A percentile compares a stretch with the other conserved stretches of the same genome.
Evolutionary conservation across 2,329 filamentous ascomycete genomes (phyloP).

Genomic region (Trichoderma sp.): DNA sequence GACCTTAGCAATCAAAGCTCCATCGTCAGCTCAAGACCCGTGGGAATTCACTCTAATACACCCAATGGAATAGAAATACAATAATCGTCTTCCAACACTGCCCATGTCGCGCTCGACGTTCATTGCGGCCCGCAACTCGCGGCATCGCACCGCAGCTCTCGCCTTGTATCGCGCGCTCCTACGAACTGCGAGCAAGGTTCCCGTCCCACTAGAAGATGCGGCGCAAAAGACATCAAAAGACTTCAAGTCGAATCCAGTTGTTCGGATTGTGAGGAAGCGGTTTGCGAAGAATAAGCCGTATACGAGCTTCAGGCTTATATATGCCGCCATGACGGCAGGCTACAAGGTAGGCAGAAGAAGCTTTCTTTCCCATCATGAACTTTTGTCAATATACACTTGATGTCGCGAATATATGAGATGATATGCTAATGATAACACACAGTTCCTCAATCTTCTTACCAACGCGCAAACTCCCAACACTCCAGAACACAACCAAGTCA

Average conservation of each 20-base stretch:
- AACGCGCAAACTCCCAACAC: conserved; percentile 42
- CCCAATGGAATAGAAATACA: not conserved
- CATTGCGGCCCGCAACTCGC: conserved; percentile 52
- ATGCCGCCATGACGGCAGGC: conserved; percentile 64
- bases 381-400: not conserved
- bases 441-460: conserved; percentile 47
- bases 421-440: conserved; percentile 6
- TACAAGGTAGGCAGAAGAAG: conserved; percentile 55
- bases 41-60: not conserved
- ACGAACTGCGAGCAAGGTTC: conserved; percentile 55
- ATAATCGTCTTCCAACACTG: not conserved
- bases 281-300: conserved; percentile 63
- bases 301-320: conserved; percentile 61
- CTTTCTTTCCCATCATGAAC: not conserved
- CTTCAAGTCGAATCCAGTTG: conserved; percentile 46
- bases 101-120: conserved; percentile 40
- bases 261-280: conserved; percentile 59
- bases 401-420: not conserved
- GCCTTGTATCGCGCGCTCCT: conserved; percentile 74
- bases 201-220: conserved; percentile 50
- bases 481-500: conserved; percentile 46
- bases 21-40: not conserved
- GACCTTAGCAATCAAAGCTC: not conserved
- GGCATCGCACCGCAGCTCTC: conserved; percentile 60
- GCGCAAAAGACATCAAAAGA: conserved; percentile 25